phyloP scores from a whole-genome alignment of 441 rosid species.

The Populus hybrid region DNA sequence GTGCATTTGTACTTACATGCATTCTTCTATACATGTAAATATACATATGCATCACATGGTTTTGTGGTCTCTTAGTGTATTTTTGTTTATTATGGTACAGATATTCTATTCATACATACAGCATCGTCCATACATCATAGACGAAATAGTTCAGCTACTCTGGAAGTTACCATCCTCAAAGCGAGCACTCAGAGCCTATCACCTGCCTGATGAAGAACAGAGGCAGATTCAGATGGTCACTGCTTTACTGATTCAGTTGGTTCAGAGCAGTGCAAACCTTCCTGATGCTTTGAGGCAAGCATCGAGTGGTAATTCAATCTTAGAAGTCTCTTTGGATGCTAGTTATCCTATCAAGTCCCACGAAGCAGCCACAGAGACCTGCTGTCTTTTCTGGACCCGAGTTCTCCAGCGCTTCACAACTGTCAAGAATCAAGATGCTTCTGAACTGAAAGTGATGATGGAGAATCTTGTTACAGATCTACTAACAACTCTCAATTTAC shows the following conservation, averaged over 20 bases:
- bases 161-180: conserved; percentile 93
- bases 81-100: conserved; percentile 45
- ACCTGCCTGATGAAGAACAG: conserved; percentile 97
- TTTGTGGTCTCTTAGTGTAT: conserved; percentile 4
- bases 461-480: conserved; percentile 94
- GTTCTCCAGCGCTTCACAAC: conserved; percentile 90
- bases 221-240: conserved; percentile 98
- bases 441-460: conserved; percentile 86
- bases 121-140: conserved; percentile 84
- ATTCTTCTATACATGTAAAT: background rate
- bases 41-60: conserved; percentile 1
- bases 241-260: conserved; percentile 94
- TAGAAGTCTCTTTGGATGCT: conserved; percentile 74
- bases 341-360: conserved; percentile 66
- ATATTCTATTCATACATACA: conserved; percentile 87
- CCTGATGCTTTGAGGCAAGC: conserved; percentile 79
- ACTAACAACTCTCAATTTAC: conserved; percentile 85
- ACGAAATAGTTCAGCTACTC: conserved; percentile 83
- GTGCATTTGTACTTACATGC: conserved; percentile 4
- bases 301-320: conserved; percentile 52
- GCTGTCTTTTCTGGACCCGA: conserved; percentile 97
- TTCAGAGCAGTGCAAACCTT: conserved; percentile 86
- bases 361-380: conserved; percentile 86
- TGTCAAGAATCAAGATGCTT: conserved; percentile 90
- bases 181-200: conserved; percentile 83